Evolutionary conservation across 345 rosid species (phyloP).

Genomic region (Citrus australasica): DNA sequence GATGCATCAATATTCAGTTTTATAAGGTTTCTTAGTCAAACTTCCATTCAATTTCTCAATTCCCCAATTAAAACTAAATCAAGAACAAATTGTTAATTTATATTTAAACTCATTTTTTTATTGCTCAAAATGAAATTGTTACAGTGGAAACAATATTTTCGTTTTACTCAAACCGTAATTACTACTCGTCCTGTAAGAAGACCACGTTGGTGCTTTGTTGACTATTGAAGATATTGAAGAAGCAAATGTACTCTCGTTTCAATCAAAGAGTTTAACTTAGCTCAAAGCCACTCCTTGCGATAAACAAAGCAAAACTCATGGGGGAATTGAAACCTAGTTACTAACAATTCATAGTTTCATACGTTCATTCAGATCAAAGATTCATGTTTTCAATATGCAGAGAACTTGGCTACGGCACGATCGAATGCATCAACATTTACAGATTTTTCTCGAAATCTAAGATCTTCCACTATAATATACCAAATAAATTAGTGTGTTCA

Average conservation of each 20-base stretch:
- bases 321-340: background rate
- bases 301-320: background rate
- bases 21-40: background rate
- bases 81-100: background rate
- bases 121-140: background rate
- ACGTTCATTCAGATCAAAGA: background rate
- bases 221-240: constrained; percentile 1
- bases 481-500: background rate
- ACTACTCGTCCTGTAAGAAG: background rate
- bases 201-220: background rate
- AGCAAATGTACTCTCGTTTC: background rate
- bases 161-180: constrained; percentile 14
- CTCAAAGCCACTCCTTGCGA: background rate
- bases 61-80: background rate
- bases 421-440: background rate
- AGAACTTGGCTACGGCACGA: background rate
- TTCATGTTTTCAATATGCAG: background rate
- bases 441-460: background rate
- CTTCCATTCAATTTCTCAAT: background rate
- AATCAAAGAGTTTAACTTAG: background rate
- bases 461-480: too few species aligned
- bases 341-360: background rate
- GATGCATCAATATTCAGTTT: background rate
- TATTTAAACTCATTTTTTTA: background rate
- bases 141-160: background rate